These are phyloP conservation scores for Mycena rosella DNA, from an alignment of 768 basidiomycete genomes.

Conservation along the genomic window DNA sequence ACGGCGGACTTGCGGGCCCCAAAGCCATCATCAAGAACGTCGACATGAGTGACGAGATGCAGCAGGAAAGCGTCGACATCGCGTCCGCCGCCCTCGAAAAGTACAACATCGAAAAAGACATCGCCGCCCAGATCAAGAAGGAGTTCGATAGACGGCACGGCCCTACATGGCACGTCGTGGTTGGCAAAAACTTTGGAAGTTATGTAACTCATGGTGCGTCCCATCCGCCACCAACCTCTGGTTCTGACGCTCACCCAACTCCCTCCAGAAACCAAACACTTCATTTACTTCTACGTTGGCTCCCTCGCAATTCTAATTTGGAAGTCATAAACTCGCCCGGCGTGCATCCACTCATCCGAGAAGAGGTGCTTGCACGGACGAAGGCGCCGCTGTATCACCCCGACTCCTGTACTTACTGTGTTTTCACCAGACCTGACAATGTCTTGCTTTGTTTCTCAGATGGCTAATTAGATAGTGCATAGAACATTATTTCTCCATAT, in stretches of 20 bases:
- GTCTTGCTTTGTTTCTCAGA: slow-evolving; percentile 6
- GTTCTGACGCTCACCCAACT: slow-evolving; percentile 2
- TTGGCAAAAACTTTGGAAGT: slow-evolving; percentile 98
- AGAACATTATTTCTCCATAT: too few species aligned
- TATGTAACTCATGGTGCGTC: slow-evolving; percentile 95
- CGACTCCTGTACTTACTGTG: slow-evolving; percentile 27
- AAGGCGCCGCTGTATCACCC: slow-evolving; percentile 13
- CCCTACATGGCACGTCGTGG: slow-evolving; percentile 98
- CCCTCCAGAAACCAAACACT: slow-evolving; percentile 91
- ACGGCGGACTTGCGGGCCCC: slow-evolving; percentile 54
- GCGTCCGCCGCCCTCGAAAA: slow-evolving; percentile 88
- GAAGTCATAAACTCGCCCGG: slow-evolving; percentile 75
- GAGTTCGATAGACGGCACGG: slow-evolving; percentile 95
- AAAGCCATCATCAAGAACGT: slow-evolving; percentile 97
- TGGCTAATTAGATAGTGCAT: background rate
- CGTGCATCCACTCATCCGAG: background rate
- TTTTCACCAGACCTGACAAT: slow-evolving; percentile 15
- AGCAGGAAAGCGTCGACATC: slow-evolving; percentile 93
- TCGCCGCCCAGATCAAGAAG: slow-evolving; percentile 98
- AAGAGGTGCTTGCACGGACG: slow-evolving; percentile 9
- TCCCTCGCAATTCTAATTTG: slow-evolving; percentile 93
- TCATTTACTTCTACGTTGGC: slow-evolving; percentile 98
- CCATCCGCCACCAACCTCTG: slow-evolving; percentile 1
- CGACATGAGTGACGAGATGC: slow-evolving; percentile 97
- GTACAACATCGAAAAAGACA: slow-evolving; percentile 97